Evolutionary conservation across 352 stramenopile species (phyloP).

Genomic region (Pythium apleroticum): DNA sequence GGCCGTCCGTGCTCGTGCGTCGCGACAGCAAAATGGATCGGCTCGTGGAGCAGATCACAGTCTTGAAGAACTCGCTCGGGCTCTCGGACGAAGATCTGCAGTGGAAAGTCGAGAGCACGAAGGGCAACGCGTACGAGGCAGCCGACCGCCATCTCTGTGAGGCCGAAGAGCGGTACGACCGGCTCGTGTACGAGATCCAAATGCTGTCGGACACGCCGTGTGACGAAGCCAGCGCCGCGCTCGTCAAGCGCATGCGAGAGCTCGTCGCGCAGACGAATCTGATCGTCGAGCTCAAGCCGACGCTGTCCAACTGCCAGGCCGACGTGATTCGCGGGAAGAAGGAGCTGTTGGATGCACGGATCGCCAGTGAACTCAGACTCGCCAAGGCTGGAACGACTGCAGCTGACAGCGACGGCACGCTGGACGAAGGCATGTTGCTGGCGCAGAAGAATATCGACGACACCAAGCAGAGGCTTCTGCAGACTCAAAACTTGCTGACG

Average conservation of each 20-base stretch:
- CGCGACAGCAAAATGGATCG: slow-evolving; percentile 61
- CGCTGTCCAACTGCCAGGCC: slow-evolving; percentile 32
- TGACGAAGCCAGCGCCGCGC: slow-evolving; percentile 48
- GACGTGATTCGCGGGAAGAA: slow-evolving; percentile 49
- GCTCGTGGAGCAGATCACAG: slow-evolving; percentile 69
- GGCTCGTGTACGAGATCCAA: slow-evolving; percentile 64
- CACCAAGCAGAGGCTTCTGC: slow-evolving; percentile 41
- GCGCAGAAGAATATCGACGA: slow-evolving; percentile 34
- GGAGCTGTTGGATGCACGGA: slow-evolving; percentile 36
- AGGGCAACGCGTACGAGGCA: slow-evolving; percentile 69
- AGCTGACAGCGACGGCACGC: neutral
- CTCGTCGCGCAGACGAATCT: slow-evolving; percentile 39
- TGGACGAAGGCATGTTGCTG: neutral
- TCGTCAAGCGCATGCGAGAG: slow-evolving; percentile 38
- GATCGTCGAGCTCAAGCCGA: slow-evolving; percentile 43
- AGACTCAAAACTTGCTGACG: slow-evolving; percentile 49
- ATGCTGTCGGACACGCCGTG: slow-evolving; percentile 49
- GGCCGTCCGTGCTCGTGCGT: slow-evolving; percentile 20
- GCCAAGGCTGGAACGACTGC: slow-evolving; percentile 24
- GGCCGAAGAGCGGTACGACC: slow-evolving; percentile 70
- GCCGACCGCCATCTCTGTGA: slow-evolving; percentile 50
- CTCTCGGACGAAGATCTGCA: slow-evolving; percentile 77
- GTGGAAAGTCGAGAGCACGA: slow-evolving; percentile 77
- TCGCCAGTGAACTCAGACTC: slow-evolving; percentile 43
- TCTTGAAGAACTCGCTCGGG: slow-evolving; percentile 71